Evolutionary conservation across 352 stramenopile genomes (phyloP).

Genomic region (Aphanomyces euteiches): DNA sequence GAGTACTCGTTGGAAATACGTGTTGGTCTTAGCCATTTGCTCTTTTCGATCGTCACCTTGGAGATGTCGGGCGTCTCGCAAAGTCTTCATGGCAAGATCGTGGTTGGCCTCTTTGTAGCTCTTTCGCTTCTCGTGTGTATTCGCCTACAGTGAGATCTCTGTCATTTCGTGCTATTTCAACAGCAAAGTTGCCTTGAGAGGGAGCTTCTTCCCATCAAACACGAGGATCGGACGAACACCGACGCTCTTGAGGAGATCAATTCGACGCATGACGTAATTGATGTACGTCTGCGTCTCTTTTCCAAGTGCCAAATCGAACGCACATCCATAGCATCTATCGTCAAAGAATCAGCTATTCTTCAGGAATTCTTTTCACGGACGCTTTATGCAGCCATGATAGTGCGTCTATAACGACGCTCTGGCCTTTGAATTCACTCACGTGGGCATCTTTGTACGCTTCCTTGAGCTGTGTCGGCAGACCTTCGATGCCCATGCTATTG

Average conservation of each 20-base stretch:
- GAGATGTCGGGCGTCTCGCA: conserved; percentile 49
- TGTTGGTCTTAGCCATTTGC: conserved; percentile 55
- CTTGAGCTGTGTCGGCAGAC: conserved; percentile 56
- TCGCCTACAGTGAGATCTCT: conserved; percentile 38
- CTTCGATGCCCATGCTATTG: conserved; percentile 55
- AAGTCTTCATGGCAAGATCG: conserved; percentile 45
- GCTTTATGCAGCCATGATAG: conserved; percentile 80
- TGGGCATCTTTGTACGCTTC: conserved; percentile 54
- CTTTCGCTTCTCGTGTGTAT: conserved; percentile 61
- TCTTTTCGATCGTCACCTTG: conserved; percentile 47
- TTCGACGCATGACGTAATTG: conserved; percentile 70
- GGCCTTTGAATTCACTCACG: conserved; percentile 46
- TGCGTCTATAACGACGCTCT: conserved; percentile 64
- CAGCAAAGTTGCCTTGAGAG: conserved; percentile 47
- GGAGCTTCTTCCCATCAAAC: conserved; percentile 70
- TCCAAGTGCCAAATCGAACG: conserved; percentile 66
- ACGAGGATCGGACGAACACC: conserved; percentile 59
- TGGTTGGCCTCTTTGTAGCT: conserved; percentile 56
- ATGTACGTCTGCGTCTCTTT: conserved; percentile 63
- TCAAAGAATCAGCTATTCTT: background rate
- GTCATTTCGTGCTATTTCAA: background rate
- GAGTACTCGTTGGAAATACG: conserved; percentile 50
- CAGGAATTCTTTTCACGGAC: conserved; percentile 38
- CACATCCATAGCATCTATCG: conserved; percentile 66
- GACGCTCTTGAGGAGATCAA: conserved; percentile 53